Evolutionary conservation across 176 grass and related monocot genomes (phyloP).

Genomic region (Hyparrhenia diplandra): DNA sequence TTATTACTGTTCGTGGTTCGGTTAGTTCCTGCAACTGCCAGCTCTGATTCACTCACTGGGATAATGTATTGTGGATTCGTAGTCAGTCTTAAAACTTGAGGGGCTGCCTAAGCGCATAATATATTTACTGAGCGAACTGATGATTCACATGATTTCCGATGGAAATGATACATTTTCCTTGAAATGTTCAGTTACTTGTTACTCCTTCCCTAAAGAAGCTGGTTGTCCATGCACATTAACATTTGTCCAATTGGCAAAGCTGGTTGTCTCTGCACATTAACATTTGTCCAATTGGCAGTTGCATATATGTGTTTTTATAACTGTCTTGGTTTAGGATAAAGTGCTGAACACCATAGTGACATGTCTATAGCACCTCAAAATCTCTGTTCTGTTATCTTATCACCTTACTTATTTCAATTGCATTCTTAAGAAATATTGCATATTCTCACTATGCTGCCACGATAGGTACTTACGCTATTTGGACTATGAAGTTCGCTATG

Average conservation of each 20-base stretch:
- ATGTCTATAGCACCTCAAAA: neutral
- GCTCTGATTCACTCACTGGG: neutral
- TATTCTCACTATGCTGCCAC: constrained; percentile 1
- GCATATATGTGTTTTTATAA: neutral
- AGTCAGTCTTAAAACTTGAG: neutral
- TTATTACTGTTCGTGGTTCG: neutral
- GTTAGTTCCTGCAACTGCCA: neutral
- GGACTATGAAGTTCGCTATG: constrained; percentile 78
- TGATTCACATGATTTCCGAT: neutral
- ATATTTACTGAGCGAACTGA: neutral
- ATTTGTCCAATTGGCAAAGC: too few relatives aligned
- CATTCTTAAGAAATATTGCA: neutral
- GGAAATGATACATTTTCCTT: neutral
- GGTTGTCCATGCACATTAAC: too few relatives aligned
- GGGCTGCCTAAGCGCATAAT: neutral
- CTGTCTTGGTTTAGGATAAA: neutral
- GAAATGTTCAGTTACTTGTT: neutral
- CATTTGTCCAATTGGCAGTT: neutral
- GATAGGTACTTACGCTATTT: constrained; percentile 73
- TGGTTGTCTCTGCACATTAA: too few relatives aligned
- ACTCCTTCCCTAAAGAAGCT: neutral
- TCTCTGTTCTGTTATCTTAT: neutral
- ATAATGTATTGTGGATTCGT: neutral
- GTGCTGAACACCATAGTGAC: neutral
- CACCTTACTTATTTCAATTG: neutral